These are phyloP conservation scores for Isabelozyma gotoi DNA, from an alignment of 805 yeast species.

Conservation along the genomic window DNA sequence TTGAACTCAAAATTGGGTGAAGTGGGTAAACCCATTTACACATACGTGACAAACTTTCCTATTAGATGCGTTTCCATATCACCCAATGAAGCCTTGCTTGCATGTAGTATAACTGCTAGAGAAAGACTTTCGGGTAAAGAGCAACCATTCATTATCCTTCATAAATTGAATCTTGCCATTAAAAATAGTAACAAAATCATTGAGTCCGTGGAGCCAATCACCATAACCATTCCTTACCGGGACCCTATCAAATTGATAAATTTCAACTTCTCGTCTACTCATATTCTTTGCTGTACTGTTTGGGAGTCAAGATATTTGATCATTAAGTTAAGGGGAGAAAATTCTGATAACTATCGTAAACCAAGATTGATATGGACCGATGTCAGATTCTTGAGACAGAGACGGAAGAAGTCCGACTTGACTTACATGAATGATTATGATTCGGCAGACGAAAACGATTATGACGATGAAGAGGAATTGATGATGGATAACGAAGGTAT, in stretches of 20 bases:
- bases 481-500: conserved; percentile 84
- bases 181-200: conserved; percentile 2
- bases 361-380: conserved; percentile 44
- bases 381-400: conserved; percentile 12
- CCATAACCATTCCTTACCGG: conserved; percentile 79
- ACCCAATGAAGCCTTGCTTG: conserved; percentile 60
- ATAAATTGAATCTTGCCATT: conserved; percentile 26
- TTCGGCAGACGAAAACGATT: conserved; percentile 4
- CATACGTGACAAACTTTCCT: conserved; percentile 69
- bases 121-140: conserved; percentile 68
- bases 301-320: conserved; percentile 79
- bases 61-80: conserved; percentile 77
- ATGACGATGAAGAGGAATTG: conserved; percentile 19
- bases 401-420: conserved; percentile 13
- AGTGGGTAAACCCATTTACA: conserved; percentile 64
- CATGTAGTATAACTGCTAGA: conserved; percentile 80
- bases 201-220: conserved; percentile 52
- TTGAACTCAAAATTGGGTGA: conserved; percentile 29
- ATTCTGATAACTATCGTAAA: conserved; percentile 31
- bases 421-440: conserved; percentile 7
- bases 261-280: conserved; percentile 70
- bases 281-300: conserved; percentile 72
- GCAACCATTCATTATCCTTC: conserved; percentile 73
- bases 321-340: conserved; percentile 62
- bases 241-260: conserved; percentile 78